Conservation (phyloP, 768 basidiomycete species). For the Agaricus blazei region DNA sequence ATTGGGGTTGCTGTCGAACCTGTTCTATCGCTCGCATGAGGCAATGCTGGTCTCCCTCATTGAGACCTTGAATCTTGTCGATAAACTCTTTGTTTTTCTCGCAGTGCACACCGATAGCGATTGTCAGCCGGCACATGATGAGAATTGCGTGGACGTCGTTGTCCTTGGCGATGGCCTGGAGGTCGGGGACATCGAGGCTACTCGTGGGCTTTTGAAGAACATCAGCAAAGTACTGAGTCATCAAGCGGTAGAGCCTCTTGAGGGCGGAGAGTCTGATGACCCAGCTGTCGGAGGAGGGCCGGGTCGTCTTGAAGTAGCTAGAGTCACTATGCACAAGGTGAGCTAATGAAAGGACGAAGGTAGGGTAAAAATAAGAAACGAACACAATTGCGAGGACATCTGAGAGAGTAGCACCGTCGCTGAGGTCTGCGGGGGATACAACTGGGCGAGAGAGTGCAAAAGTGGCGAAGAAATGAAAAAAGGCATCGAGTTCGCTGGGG, state of each 20-base stretch:
- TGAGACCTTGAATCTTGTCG: conserved; percentile 79
- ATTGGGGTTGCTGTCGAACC: conserved; percentile 35
- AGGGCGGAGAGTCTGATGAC: conserved; percentile 78
- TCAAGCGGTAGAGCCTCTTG: conserved; percentile 81
- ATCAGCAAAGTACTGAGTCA: conserved; percentile 85
- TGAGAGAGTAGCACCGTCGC: conserved; percentile 74
- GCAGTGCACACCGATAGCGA: conserved; percentile 86
- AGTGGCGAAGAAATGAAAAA: conserved; percentile 74
- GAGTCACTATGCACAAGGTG: conserved; percentile 50
- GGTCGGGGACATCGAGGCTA: conserved; percentile 79
- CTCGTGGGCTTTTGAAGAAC: conserved; percentile 76
- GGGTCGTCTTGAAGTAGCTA: conserved; percentile 66
- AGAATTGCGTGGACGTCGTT: conserved; percentile 60
- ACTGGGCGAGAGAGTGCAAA: conserved; percentile 67
- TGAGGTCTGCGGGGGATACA: conserved; percentile 61
- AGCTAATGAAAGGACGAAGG: background rate
- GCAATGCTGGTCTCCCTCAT: conserved; percentile 79
- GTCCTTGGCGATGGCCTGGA: conserved; percentile 83
- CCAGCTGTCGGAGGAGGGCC: conserved; percentile 78
- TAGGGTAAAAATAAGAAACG: conserved; percentile 21
- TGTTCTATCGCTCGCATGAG: conserved; percentile 94
- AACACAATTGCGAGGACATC: conserved; percentile 75
- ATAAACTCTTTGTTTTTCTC: conserved; percentile 87
- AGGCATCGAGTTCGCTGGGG: conserved; percentile 61
- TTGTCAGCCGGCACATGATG: conserved; percentile 72